Percentiles rank a stretch among this genome's conserved stretches.
These are phyloP conservation scores for Suillus cothurnatus DNA, from an alignment of 768 basidiomycete genomes.

Conservation along the genomic window DNA sequence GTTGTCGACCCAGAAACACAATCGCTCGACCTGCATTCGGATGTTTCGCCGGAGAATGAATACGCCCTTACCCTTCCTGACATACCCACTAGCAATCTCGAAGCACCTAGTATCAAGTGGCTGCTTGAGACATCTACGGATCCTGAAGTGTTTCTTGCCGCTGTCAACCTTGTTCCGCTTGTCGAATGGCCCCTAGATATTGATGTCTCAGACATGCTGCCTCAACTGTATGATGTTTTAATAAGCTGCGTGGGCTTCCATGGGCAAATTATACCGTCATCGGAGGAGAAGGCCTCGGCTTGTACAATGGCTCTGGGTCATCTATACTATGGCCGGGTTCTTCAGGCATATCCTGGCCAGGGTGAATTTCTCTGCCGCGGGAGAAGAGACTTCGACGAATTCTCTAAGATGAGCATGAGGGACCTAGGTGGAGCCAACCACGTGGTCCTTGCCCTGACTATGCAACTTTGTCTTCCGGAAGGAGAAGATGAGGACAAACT, in stretches of 20 bases:
- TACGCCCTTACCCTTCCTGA: not conserved
- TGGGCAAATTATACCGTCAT: not conserved
- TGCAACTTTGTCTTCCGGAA: not conserved
- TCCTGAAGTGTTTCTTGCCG: not conserved
- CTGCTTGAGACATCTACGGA: not conserved
- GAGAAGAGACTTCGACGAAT: not conserved
- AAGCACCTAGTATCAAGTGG: constrained; percentile 12
- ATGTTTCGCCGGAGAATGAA: not conserved
- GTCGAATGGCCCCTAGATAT: not conserved
- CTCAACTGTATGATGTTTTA: not conserved
- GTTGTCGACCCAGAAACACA: not conserved
- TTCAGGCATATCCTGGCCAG: not conserved
- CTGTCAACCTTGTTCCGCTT: not conserved
- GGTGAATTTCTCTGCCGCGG: not conserved
- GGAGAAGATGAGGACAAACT: not conserved
- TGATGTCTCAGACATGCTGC: not conserved
- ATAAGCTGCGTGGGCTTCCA: not conserved
- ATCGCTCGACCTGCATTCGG: not conserved
- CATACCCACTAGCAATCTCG: not conserved
- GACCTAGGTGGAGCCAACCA: not conserved
- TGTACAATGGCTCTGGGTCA: not conserved
- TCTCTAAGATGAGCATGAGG: not conserved
- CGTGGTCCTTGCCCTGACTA: not conserved
- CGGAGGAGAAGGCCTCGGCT: not conserved
- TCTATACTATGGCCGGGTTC: not conserved